Conservation (phyloP, 306 rosid species). For the Vigna hirtella region DNA sequence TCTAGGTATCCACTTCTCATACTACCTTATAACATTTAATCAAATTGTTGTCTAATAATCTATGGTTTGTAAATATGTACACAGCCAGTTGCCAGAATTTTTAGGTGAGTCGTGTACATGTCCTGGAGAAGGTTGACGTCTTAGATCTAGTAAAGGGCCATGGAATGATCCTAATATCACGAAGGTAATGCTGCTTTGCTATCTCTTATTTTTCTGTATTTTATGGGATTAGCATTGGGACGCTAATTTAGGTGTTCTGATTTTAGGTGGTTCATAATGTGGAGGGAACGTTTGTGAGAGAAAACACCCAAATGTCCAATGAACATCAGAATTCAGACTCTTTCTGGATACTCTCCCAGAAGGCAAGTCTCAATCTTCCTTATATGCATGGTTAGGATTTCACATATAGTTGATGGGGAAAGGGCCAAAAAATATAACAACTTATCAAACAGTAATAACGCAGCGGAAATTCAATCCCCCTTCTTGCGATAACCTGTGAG, state of each 20-base stretch:
- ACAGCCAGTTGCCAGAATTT: constrained; percentile 88
- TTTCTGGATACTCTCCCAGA: constrained; percentile 51
- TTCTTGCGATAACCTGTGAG: too few species aligned
- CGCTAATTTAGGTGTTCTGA: constrained; percentile 40
- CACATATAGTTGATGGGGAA: background rate
- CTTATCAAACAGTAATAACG: too few species aligned
- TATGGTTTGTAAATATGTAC: constrained; percentile 34
- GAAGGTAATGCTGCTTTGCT: constrained; percentile 57
- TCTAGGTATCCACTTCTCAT: constrained; percentile 56
- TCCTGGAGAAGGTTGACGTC: constrained; percentile 77
- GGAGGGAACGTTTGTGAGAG: constrained; percentile 65
- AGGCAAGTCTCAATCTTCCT: constrained; percentile 54
- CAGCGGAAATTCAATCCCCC: too few species aligned
- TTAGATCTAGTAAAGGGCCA: constrained; percentile 82
- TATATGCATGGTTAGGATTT: constrained; percentile 7
- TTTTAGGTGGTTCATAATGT: constrained; percentile 71
- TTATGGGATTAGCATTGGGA: constrained; percentile 24
- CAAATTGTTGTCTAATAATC: constrained; percentile 27
- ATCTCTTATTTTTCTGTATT: constrained; percentile 6
- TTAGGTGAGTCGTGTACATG: constrained; percentile 84
- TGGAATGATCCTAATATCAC: constrained; percentile 83
- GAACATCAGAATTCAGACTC: constrained; percentile 57
- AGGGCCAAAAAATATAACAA: too few species aligned
- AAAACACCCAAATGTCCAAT: constrained; percentile 53
- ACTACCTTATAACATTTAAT: background rate